Evolutionary conservation across 2,329 filamentous ascomycete genomes (phyloP).

Genomic region (Albifimbria verrucaria): DNA sequence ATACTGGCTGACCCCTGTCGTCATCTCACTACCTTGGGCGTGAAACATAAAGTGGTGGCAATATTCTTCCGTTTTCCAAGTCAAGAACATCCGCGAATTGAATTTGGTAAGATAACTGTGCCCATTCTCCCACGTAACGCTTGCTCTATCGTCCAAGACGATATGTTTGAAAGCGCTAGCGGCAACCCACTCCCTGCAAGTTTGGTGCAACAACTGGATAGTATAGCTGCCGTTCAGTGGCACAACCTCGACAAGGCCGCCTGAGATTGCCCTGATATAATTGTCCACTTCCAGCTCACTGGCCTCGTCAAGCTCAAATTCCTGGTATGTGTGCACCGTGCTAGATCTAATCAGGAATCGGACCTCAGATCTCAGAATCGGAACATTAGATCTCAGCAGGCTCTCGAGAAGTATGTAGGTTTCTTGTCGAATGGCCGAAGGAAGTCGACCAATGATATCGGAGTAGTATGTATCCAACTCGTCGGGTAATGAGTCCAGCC

Average conservation of each 20-base stretch:
- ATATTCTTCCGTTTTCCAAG: not conserved
- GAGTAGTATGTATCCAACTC: not conserved
- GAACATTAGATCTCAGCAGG: not conserved
- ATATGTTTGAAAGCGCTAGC: not conserved
- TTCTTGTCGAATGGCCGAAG: not conserved
- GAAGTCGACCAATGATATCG: not conserved
- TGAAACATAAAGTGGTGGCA: not conserved
- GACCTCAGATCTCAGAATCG: not conserved
- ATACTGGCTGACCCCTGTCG: not conserved
- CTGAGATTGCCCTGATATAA: not conserved
- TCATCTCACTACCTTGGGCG: not conserved
- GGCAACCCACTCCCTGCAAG: not conserved
- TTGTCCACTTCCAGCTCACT: not conserved
- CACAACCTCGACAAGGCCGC: not conserved
- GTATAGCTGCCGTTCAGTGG: not conserved
- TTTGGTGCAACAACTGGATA: not conserved
- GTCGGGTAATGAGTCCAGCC: not conserved
- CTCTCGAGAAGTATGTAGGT: not conserved
- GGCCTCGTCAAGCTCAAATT: not conserved
- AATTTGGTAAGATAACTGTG: not conserved
- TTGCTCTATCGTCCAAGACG: not conserved
- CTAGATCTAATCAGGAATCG: not conserved
- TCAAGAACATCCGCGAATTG: not conserved
- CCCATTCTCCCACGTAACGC: not conserved
- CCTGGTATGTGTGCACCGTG: not conserved